A percentile compares a stretch with the other conserved stretches of the same genome.
Evolutionary conservation across 164 flowering plant species (phyloP).

Genomic region (Litsea cubeba): DNA sequence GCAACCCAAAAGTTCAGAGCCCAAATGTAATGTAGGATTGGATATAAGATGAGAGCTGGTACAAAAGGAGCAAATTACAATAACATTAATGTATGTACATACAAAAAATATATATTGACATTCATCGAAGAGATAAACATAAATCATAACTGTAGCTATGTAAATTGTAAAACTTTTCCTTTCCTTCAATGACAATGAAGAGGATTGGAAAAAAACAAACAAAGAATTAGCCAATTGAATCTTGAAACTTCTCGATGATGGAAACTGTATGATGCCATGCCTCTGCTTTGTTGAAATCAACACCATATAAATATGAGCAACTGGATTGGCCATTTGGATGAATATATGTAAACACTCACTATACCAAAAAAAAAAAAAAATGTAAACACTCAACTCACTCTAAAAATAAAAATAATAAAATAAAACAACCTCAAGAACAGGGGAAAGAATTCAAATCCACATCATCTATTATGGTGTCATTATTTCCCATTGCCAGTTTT

Average conservation of each 20-base stretch:
- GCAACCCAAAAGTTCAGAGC: no score
- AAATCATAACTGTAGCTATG: background rate
- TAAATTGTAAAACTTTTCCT: background rate
- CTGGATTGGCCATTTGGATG: conserved; percentile 38
- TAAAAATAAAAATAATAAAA: conserved; percentile 17
- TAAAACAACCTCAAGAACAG: background rate
- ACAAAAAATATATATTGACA: background rate
- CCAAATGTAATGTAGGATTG: no score
- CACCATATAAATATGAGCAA: conserved; percentile 37
- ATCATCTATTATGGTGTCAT: background rate
- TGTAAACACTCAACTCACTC: conserved; percentile 15
- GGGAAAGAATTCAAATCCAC: background rate
- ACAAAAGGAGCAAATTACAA: no score
- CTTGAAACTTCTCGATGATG: background rate
- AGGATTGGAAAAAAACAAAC: background rate
- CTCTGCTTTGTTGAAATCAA: conserved; percentile 15
- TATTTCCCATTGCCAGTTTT: conserved; percentile 52
- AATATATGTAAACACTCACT: no score
- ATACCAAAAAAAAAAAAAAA: background rate
- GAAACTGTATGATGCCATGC: conserved; percentile 5
- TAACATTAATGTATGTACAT: background rate
- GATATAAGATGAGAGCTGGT: no score
- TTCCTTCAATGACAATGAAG: background rate
- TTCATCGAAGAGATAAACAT: conserved; percentile 6
- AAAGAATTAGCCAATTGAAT: conserved; percentile 1